Base-by-base conservation (phyloP, 352 stramenopile genomes). In the Globisporangium viniferum region DNA sequence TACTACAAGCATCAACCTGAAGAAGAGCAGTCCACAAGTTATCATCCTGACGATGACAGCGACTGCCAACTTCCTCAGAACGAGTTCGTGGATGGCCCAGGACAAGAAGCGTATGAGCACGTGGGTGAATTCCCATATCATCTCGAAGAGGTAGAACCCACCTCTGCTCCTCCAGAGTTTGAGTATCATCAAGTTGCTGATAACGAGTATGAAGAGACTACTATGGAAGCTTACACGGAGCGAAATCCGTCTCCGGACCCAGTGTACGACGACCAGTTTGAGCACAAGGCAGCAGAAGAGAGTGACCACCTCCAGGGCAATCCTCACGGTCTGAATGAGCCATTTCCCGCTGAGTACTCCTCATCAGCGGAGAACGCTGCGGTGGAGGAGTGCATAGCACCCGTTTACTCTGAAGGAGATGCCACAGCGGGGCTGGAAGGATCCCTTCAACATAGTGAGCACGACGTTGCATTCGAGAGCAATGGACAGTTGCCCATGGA, bases 261-360 rank as follows among this genome's bases (percentile, higher is more conserved):
- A n/a, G 39, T 1, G 18, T 64, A 64, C 41, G 35, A 64, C 41
- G 59, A 46, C 59, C 59, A 64, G 27, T 29, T 64, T 56, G 41
- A 56, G 27, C 10, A 64, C 36, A 35, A 53, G 14, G 5, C 35
- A 31, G 20, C 14, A 35, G 20, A 49, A n/a, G 54, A 59, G 12
- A 33, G 3, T 5, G 29, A 41, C 27, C 29, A 41, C 18, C 18
- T n/a, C 24, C 1, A 59, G 10, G 6, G 33, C 27, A 57, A 44
- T 64, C 10, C 39, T 46, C 27, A 36, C 36, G 58, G 39, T 9
- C 41, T 5, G 10, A 24, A 33, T 3, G 14, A 41, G 5, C 27
- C 7, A 10, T 22, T n/a, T 22, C 36, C 24, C 4, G n/a, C 10
- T 3, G 51, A 58, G 22, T 58, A 15, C 24, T 31, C 39, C 39